phyloP scores from a whole-genome alignment of 1,139 yeast genomes.

The Magnusiomyces suaveolens region DNA sequence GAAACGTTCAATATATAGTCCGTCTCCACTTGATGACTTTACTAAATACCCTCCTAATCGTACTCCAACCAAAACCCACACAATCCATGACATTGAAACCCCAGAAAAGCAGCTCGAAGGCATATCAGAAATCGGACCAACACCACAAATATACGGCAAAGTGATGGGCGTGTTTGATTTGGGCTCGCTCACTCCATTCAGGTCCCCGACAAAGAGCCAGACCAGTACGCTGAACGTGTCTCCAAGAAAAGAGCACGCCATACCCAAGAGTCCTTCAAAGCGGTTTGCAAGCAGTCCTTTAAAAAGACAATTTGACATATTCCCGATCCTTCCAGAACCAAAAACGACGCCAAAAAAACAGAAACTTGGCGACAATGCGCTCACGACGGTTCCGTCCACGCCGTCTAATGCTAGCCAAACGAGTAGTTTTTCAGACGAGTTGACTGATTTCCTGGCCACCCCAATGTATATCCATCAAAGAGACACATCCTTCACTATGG shows the following conservation, averaged over 20 bases:
- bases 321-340: not conserved
- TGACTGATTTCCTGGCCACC: conserved; percentile 5
- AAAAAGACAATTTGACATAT: not conserved
- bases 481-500: not conserved
- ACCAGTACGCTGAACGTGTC: not conserved
- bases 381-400: not conserved
- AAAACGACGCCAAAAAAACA: not conserved
- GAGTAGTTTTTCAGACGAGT: not conserved
- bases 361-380: conserved; percentile 1
- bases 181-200: conserved; percentile 20
- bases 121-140: conserved; percentile 50
- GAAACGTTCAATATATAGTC: not conserved
- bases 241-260: not conserved
- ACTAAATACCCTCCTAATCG: not conserved
- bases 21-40: no score
- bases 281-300: not conserved
- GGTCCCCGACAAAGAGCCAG: conserved; percentile 21
- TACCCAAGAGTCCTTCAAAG: not conserved
- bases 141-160: conserved; percentile 65
- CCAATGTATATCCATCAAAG: conserved; percentile 11
- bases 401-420: not conserved
- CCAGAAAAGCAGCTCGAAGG: conserved; percentile 15
- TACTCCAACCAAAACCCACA: not conserved
- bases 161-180: conserved; percentile 59
- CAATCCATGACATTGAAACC: no score